phyloP scores from a whole-genome alignment of 208 protist species.

The Acanthamoeba rhysodes region DNA sequence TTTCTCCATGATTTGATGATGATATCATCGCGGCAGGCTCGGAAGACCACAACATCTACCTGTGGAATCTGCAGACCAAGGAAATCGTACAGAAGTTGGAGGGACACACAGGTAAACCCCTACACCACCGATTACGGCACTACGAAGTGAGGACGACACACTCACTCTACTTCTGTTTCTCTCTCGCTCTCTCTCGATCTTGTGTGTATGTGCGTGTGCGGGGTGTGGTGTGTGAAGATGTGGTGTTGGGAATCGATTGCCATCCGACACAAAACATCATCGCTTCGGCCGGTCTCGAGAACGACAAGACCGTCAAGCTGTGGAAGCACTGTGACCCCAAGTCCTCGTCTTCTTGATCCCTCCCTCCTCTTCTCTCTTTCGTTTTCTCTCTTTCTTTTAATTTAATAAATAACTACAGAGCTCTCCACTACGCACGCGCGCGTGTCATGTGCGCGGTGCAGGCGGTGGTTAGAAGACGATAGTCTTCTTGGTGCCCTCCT shows the following conservation, averaged over 20 bases:
- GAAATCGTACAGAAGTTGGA: conserved; percentile 88
- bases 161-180: not conserved
- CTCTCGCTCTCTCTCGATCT: not conserved
- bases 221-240: conserved; percentile 63
- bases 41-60: conserved; percentile 90
- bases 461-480: not conserved
- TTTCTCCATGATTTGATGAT: too few relatives aligned
- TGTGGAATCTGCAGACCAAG: conserved; percentile 91
- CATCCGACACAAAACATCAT: conserved; percentile 90
- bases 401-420: too few relatives aligned
- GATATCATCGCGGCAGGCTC: conserved; percentile 75
- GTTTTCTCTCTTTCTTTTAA: too few relatives aligned
- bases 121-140: not conserved
- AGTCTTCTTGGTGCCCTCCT: conserved; percentile 44
- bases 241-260: conserved; percentile 86
- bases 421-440: too few relatives aligned
- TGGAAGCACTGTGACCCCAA: conserved; percentile 70
- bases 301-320: conserved; percentile 80
- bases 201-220: not conserved
- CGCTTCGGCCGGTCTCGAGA: conserved; percentile 86
- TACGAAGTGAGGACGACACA: not conserved
- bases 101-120: conserved; percentile 85
- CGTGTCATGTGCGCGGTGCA: not conserved
- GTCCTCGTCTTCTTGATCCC: not conserved
- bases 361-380: not conserved